A percentile compares a stretch with the other conserved stretches of the same genome.
Conservation (phyloP, 495 filamentous ascomycete genomes). For the Penicillium waksmanii region DNA sequence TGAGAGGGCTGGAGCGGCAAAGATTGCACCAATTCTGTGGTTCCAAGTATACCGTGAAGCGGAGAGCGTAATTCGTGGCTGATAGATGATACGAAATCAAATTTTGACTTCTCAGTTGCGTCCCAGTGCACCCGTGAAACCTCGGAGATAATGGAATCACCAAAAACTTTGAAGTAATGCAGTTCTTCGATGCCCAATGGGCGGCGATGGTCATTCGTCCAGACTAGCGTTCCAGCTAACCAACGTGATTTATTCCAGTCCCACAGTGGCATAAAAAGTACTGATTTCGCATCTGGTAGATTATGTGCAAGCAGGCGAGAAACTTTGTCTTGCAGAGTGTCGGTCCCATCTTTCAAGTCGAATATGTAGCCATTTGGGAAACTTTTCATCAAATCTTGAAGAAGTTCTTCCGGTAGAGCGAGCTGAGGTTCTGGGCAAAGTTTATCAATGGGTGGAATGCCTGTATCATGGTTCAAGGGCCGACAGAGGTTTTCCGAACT, state of each 20-base stretch:
- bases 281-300: conserved; percentile 51
- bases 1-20: conserved; percentile 55
- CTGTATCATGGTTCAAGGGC: background rate
- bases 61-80: conserved; percentile 76
- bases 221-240: conserved; percentile 63
- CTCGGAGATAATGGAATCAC: conserved; percentile 63
- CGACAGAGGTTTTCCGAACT: background rate
- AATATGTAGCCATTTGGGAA: conserved; percentile 2
- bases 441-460: background rate
- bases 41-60: conserved; percentile 68
- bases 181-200: conserved; percentile 50
- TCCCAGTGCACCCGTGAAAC: conserved; percentile 55
- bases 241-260: conserved; percentile 62
- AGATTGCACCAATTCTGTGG: conserved; percentile 64
- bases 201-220: conserved; percentile 53
- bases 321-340: background rate
- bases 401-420: background rate
- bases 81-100: conserved; percentile 71
- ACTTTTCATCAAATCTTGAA: background rate
- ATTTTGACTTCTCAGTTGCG: conserved; percentile 59
- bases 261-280: conserved; percentile 65
- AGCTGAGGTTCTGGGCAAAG: background rate
- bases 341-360: background rate
- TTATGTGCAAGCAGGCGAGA: background rate
- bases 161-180: conserved; percentile 59